A percentile compares a stretch with the other conserved stretches of the same genome.
phyloP scores from a whole-genome alignment of 1,139 yeast species.

The Candida neerlandica region DNA sequence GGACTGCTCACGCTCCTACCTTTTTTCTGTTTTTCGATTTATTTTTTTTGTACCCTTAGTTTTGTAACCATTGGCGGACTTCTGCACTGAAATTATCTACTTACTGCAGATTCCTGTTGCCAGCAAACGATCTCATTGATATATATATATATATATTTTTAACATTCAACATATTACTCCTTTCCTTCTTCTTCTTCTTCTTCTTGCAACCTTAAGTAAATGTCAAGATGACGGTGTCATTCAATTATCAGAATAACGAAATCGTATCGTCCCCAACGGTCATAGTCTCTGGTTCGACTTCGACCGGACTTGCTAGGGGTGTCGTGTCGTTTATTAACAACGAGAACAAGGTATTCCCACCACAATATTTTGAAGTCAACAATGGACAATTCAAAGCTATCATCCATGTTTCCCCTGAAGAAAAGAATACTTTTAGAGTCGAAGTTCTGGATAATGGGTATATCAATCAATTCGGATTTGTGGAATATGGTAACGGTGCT shows the following conservation, averaged over 20 bases:
- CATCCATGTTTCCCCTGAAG: constrained; percentile 69
- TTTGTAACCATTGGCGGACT: too few relatives aligned
- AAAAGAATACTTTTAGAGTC: constrained; percentile 44
- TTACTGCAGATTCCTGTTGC: too few relatives aligned
- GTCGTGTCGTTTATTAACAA: constrained; percentile 40
- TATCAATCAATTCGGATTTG: constrained; percentile 33
- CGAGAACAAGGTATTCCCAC: constrained; percentile 58
- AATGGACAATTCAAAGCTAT: constrained; percentile 74
- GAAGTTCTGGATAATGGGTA: constrained; percentile 27
- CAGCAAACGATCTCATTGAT: too few relatives aligned
- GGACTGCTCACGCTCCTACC: too few relatives aligned
- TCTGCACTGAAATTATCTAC: too few relatives aligned
- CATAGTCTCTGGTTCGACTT: constrained; percentile 36
- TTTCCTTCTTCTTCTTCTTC: background rate
- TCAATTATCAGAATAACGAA: constrained; percentile 39
- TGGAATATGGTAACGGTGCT: constrained; percentile 20
- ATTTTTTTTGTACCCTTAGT: too few relatives aligned
- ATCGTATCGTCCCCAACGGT: constrained; percentile 47
- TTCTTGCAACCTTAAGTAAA: background rate
- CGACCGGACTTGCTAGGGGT: constrained; percentile 23
- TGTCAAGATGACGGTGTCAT: constrained; percentile 28
- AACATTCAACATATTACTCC: too few relatives aligned
- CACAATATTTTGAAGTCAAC: constrained; percentile 70
- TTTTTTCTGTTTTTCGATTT: too few relatives aligned
- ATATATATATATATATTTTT: background rate